Evolutionary conservation across 2,329 filamentous ascomycete species (phyloP), one percentile per base, ranked within the genome.

Genomic region (Verticillium nonalfalfae): DNA sequence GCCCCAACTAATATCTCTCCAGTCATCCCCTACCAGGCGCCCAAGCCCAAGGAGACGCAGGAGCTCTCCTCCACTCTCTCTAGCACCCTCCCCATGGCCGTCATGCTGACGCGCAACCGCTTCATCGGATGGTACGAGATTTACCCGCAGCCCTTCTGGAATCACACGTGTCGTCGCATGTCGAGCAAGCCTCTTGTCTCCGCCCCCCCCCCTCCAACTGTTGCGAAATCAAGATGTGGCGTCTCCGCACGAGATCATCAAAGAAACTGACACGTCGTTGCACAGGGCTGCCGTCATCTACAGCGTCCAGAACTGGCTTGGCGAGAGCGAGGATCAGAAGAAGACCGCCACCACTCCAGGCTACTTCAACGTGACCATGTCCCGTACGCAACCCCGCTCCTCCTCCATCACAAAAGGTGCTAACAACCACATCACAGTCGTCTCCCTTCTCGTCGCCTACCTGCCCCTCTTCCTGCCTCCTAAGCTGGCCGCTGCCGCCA

Each of bases 41-140:
- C 92, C 54, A 79, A 82, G 57, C 80, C 85, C 68, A 86, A 88
- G 70, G 83, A 85, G 21, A 70, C 79, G 65, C 79, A 84, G 66
- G 93, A 97, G 71, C 84, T 96, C 75, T 81, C 85, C 59, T 89
- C 90, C 76, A 91, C 82, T 34, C 71, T 88, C 60, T 79, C 83
- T 34, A 94, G 89, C 71, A 96, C 93, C 39, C 81, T 98, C 72
- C 94, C 94, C 62, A 97, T 97, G 94, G 93, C 91, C 62, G 93
- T 93, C 66, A 96, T 97, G 83, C 95, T 97, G 74, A 95, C 90
- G 69, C 85, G 93, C 68, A 97, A 96, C 79, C 90, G 91, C 83
- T 95, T 85, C 70, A 78, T 89, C 62, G 86, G 86, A 71, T 89
- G 86, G 84, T 86, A 75, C 63, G 79, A 73, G 56, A 18, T 13